Evolutionary conservation across 108 stramenopile genomes (phyloP).

Genomic region (Skeletonema costatum): DNA sequence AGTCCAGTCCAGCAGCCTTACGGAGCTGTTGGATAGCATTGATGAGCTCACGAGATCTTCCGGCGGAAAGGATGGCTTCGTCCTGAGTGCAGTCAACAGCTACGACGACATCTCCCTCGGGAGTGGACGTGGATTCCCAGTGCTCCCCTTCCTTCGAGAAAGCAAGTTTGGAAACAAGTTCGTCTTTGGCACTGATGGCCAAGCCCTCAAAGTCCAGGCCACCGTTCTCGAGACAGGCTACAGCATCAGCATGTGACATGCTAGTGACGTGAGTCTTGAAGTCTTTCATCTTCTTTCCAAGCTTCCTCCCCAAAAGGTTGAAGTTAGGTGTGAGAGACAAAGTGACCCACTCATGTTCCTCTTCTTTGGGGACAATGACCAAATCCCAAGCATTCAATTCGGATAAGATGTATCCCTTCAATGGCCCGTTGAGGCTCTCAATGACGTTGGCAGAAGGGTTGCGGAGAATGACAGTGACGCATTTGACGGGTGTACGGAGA

Average conservation of each 20-base stretch:
- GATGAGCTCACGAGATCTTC: slow-evolving; percentile 93
- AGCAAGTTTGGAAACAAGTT: slow-evolving; percentile 86
- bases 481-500: slow-evolving; percentile 92
- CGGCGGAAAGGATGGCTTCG: slow-evolving; percentile 89
- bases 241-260: slow-evolving; percentile 83
- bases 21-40: slow-evolving; percentile 97
- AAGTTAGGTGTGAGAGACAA: slow-evolving; percentile 91
- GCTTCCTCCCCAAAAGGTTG: slow-evolving; percentile 89
- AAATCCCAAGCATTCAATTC: slow-evolving; percentile 98
- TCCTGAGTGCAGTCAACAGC: slow-evolving; percentile 96
- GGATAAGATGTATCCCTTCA: slow-evolving; percentile 92
- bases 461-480: slow-evolving; percentile 88
- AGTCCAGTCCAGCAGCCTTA: slow-evolving; percentile 88
- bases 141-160: slow-evolving; percentile 93
- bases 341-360: slow-evolving; percentile 93
- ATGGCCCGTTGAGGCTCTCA: slow-evolving; percentile 76
- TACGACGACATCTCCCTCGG: slow-evolving; percentile 92
- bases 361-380: slow-evolving; percentile 71
- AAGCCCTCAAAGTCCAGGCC: slow-evolving; percentile 79
- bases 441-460: slow-evolving; percentile 77
- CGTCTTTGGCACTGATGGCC: slow-evolving; percentile 74
- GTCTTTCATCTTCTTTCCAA: slow-evolving; percentile 93
- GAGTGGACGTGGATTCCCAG: slow-evolving; percentile 85
- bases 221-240: slow-evolving; percentile 78
- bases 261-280: slow-evolving; percentile 57